These are phyloP conservation scores for Diplodia mutila DNA, from an alignment of 2,329 filamentous ascomycete species.

Conservation along the genomic window DNA sequence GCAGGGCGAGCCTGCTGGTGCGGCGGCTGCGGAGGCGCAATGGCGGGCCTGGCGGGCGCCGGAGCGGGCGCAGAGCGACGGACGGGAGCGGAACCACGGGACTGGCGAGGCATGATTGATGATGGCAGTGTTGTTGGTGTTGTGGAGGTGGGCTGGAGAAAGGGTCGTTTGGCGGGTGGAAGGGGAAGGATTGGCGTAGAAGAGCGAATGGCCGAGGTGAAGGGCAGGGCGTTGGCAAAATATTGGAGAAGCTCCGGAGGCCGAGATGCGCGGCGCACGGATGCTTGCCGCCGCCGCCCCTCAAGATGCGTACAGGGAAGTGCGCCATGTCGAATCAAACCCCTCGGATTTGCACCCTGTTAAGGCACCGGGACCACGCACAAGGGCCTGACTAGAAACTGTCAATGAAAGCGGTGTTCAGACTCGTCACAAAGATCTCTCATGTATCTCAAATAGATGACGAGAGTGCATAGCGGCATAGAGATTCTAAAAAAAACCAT, in stretches of 20 bases:
- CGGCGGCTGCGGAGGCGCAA: slow-evolving; percentile 60
- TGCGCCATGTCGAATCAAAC: slow-evolving; percentile 11
- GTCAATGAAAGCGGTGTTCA: neutral
- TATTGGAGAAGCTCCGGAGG: slow-evolving; percentile 20
- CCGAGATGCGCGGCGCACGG: slow-evolving; percentile 16
- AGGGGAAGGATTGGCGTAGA: neutral
- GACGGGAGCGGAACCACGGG: slow-evolving; percentile 48
- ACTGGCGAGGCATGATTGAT: slow-evolving; percentile 52
- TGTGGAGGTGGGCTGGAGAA: neutral
- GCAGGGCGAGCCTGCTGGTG: slow-evolving; percentile 67
- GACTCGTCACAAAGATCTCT: neutral
- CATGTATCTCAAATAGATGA: neutral
- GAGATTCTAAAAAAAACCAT: neutral
- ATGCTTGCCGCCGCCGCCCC: neutral
- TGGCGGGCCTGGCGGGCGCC: slow-evolving; percentile 60
- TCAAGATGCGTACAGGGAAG: slow-evolving; percentile 9
- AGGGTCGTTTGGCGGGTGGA: neutral
- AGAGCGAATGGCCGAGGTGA: slow-evolving; percentile 1
- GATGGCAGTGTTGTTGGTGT: neutral
- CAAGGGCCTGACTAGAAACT: neutral
- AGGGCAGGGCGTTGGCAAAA: slow-evolving; percentile 10
- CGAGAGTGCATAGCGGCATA: neutral
- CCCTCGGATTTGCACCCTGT: slow-evolving; percentile 14
- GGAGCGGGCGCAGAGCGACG: slow-evolving; percentile 50
- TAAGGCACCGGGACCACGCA: neutral